A percentile compares a stretch with the other conserved stretches of the same genome.
Conservation (phyloP, 805 yeast genomes). For the Candida adriatica region DNA sequence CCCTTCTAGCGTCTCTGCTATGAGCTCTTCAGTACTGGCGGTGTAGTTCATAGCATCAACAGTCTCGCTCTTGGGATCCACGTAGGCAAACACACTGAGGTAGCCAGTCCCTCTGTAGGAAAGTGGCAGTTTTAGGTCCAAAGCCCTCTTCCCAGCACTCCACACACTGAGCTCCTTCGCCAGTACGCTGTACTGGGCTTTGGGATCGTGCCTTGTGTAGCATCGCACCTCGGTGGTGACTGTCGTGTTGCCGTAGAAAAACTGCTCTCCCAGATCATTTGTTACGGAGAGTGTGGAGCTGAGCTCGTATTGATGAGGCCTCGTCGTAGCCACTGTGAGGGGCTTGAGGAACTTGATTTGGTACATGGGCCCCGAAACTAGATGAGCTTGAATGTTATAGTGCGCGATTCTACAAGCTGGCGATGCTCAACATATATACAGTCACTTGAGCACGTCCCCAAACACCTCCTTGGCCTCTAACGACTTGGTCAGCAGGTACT, state of each 20-base stretch:
- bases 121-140: slow-evolving; percentile 6
- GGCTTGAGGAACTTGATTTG: slow-evolving; percentile 32
- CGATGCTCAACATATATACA: too few relatives aligned
- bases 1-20: slow-evolving; percentile 8
- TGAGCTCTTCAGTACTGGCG: slow-evolving; percentile 9
- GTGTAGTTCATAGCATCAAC: slow-evolving; percentile 12
- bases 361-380: too few relatives aligned
- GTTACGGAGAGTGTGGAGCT: slow-evolving; percentile 23
- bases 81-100: slow-evolving; percentile 10
- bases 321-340: slow-evolving; percentile 11
- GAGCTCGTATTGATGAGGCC: slow-evolving; percentile 11
- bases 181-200: slow-evolving; percentile 1
- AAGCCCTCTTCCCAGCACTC: slow-evolving; percentile 18
- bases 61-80: slow-evolving; percentile 1
- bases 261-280: slow-evolving; percentile 35
- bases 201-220: slow-evolving; percentile 2
- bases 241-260: slow-evolving; percentile 27
- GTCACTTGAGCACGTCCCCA: slow-evolving; percentile 14
- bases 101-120: slow-evolving; percentile 2
- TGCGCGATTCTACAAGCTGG: too few relatives aligned
- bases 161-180: slow-evolving; percentile 6
- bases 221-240: slow-evolving; percentile 9
- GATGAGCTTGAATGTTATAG: too few relatives aligned
- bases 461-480: slow-evolving; percentile 18
- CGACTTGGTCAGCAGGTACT: slow-evolving; percentile 40